phyloP scores from a whole-genome alignment of 1,139 yeast genomes.

The Kluyveromyces sp. region DNA sequence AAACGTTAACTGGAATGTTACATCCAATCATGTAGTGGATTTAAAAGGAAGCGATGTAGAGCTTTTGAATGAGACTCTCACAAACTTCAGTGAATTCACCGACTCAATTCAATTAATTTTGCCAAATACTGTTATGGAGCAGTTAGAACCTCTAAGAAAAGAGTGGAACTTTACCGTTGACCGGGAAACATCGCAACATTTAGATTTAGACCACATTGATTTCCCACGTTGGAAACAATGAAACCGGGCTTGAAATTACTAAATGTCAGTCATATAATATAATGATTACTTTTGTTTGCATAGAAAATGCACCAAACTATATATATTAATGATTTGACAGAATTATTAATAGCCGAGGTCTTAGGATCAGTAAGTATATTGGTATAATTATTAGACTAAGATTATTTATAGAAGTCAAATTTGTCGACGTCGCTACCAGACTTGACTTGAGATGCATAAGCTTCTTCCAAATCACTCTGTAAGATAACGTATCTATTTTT shows the following conservation, averaged over 20 bases:
- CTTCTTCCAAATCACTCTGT: constrained; percentile 95
- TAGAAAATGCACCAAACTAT: not conserved
- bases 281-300: not conserved
- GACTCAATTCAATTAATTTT: constrained; percentile 35
- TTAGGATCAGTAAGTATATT: not conserved
- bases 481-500: constrained; percentile 94
- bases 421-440: constrained; percentile 93
- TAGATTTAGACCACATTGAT: constrained; percentile 67
- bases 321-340: not conserved
- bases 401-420: constrained; percentile 88
- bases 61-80: constrained; percentile 21
- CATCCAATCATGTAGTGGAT: constrained; percentile 30
- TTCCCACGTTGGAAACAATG: constrained; percentile 37
- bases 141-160: constrained; percentile 11
- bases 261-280: constrained; percentile 9
- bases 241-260: constrained; percentile 44
- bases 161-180: constrained; percentile 15
- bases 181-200: constrained; percentile 44
- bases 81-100: constrained; percentile 13
- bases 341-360: constrained; percentile 6
- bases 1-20: constrained; percentile 11
- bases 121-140: constrained; percentile 38
- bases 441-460: constrained; percentile 93
- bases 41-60: constrained; percentile 32
- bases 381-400: constrained; percentile 2